These are phyloP conservation scores for Tilletiaria anomala DNA, from an alignment of 1,284 basidiomycete genomes.

Conservation along the genomic window DNA sequence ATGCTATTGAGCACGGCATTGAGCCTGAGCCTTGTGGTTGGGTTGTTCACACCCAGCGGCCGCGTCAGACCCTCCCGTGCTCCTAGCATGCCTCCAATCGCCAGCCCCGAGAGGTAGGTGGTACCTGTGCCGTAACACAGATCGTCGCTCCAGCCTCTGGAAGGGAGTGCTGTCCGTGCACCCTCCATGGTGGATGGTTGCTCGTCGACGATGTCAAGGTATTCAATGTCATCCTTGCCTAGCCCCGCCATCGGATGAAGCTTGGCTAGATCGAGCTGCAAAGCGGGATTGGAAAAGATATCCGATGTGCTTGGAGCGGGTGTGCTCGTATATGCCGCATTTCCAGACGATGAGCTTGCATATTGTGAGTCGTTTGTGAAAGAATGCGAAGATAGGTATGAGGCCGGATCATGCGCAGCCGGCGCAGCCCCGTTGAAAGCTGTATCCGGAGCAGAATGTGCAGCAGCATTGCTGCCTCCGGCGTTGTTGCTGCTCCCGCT, in stretches of 20 bases:
- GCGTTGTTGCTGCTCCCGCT: background rate
- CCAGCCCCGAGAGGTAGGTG: conserved; percentile 88
- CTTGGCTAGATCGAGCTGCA: conserved; percentile 55
- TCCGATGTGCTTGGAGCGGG: conserved; percentile 85
- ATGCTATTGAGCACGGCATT: conserved; percentile 94
- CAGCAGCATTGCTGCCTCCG: background rate
- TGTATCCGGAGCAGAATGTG: conserved; percentile 2
- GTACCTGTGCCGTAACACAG: conserved; percentile 98
- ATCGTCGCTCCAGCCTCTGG: conserved; percentile 92
- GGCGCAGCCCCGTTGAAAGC: conserved; percentile 13
- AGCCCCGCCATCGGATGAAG: conserved; percentile 46
- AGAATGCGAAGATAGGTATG: conserved; percentile 65
- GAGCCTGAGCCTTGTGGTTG: conserved; percentile 63
- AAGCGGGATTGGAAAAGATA: conserved; percentile 69
- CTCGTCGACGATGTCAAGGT: conserved; percentile 37
- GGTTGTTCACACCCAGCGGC: conserved; percentile 49
- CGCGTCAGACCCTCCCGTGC: conserved; percentile 80
- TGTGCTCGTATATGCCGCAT: conserved; percentile 65
- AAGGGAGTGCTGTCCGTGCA: conserved; percentile 39
- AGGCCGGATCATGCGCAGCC: conserved; percentile 45
- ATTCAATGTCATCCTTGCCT: conserved; percentile 36
- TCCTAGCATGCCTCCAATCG: conserved; percentile 85
- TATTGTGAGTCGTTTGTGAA: conserved; percentile 43
- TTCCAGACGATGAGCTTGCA: conserved; percentile 71
- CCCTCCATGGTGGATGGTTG: conserved; percentile 30